Percentiles rank a stretch among this genome's conserved stretches.
These are phyloP conservation scores for Lentinula lateritia DNA, from an alignment of 768 basidiomycete species.

Conservation along the genomic window DNA sequence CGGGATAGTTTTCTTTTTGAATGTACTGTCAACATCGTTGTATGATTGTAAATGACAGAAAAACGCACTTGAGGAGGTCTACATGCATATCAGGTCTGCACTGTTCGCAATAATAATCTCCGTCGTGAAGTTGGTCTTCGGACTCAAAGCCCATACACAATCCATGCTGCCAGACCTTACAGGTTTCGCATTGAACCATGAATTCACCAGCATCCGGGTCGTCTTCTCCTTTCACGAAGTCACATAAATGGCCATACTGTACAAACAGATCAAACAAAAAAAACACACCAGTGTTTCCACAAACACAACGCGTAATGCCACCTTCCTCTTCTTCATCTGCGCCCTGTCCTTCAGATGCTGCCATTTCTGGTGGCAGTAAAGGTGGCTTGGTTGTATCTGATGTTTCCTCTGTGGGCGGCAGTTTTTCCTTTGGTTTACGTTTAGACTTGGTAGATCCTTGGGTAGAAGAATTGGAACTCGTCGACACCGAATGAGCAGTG, in stretches of 20 bases:
- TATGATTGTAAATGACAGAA: neutral
- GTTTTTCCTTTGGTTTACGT: constrained; percentile 58
- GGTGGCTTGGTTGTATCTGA: neutral
- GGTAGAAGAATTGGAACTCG: constrained; percentile 23
- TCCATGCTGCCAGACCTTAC: constrained; percentile 98
- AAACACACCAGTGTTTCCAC: constrained; percentile 70
- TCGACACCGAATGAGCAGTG: constrained; percentile 19
- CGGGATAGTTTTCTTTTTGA: constrained; percentile 47
- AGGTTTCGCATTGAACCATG: constrained; percentile 97
- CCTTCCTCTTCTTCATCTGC: constrained; percentile 48
- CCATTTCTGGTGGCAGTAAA: constrained; percentile 22
- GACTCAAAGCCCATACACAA: constrained; percentile 90
- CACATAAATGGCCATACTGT: constrained; percentile 18
- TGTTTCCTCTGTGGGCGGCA: neutral
- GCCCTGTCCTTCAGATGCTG: constrained; percentile 28
- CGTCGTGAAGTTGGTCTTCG: constrained; percentile 64
- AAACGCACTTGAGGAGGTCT: constrained; percentile 73
- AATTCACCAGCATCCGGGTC: constrained; percentile 85
- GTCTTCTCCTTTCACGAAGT: constrained; percentile 45
- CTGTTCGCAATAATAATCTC: constrained; percentile 90
- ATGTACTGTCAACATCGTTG: neutral
- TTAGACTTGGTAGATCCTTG: constrained; percentile 37
- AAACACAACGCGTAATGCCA: constrained; percentile 78
- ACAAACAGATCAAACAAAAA: constrained; percentile 6
- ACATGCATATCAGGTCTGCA: constrained; percentile 85